Evolutionary conservation across 345 rosid species (phyloP).

Genomic region (Linum lewisii): DNA sequence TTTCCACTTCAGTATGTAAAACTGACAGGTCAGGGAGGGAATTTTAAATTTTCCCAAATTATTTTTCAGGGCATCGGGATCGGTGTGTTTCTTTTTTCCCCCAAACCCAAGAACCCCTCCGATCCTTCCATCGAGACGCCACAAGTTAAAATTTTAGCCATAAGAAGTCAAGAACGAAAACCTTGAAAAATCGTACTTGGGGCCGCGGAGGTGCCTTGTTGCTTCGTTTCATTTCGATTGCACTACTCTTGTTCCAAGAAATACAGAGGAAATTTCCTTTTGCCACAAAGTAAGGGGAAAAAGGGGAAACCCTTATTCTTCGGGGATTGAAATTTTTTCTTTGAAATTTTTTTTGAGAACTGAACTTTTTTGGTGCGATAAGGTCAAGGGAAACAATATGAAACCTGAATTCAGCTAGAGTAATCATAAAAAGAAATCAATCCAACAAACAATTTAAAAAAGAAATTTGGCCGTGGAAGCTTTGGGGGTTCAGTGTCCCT

Average conservation of each 20-base stretch:
- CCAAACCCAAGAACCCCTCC: conserved; percentile 40
- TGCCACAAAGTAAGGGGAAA: conserved; percentile 36
- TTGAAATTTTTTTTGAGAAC: no score
- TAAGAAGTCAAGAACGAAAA: conserved; percentile 33
- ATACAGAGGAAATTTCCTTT: conserved; percentile 29
- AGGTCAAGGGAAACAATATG: no score
- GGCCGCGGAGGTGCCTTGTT: conserved; percentile 50
- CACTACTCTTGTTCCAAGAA: conserved; percentile 33
- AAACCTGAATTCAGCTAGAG: conserved; percentile 64
- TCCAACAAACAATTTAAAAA: conserved; percentile 73
- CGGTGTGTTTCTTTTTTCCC: conserved; percentile 64
- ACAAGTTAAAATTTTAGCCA: conserved; percentile 50
- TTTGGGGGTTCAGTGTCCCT: conserved; percentile 82
- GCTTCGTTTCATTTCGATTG: conserved; percentile 33
- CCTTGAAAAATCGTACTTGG: conserved; percentile 44
- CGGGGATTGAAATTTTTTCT: no score
- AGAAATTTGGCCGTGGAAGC: conserved; percentile 82
- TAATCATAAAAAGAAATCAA: conserved; percentile 74
- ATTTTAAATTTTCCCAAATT: no score
- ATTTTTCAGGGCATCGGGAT: conserved; percentile 53
- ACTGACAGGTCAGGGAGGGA: no score
- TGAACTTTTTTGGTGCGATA: no score
- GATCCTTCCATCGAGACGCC: conserved; percentile 61
- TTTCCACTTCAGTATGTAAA: no score
- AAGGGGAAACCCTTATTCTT: conserved; percentile 11